These are phyloP conservation scores for Aspergillus cavernicola DNA, from an alignment of 495 filamentous ascomycete genomes.

Conservation along the genomic window DNA sequence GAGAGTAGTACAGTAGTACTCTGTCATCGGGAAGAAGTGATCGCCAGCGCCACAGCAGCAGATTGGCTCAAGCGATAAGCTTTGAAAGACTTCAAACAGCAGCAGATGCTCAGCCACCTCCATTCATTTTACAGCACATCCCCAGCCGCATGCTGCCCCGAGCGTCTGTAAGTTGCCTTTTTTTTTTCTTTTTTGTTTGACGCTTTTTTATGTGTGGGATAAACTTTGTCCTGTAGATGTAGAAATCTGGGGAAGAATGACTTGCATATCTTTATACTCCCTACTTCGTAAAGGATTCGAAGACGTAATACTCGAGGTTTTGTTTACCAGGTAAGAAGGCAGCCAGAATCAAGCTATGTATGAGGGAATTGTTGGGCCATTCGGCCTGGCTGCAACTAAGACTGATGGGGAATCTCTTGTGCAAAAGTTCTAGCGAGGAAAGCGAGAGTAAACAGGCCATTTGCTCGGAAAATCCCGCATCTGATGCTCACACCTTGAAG, in stretches of 20 bases:
- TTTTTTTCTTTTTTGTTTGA: conserved; percentile 2
- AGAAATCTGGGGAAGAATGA: background rate
- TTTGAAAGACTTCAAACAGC: conserved; percentile 3
- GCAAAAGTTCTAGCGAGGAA: background rate
- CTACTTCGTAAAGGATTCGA: too few relatives aligned
- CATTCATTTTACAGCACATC: conserved; percentile 4
- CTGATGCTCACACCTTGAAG: background rate
- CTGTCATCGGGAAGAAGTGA: too few relatives aligned
- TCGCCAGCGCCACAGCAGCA: conserved; percentile 10
- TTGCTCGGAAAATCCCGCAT: conserved; percentile 9
- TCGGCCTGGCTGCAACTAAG: conserved; percentile 14
- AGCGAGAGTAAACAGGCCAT: background rate
- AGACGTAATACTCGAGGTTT: too few relatives aligned
- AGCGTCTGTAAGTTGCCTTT: background rate
- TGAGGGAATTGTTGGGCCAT: conserved; percentile 23
- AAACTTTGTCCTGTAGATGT: background rate
- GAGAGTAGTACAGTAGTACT: too few relatives aligned
- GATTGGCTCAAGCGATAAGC: conserved; percentile 15
- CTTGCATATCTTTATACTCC: background rate
- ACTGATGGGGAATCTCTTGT: conserved; percentile 17
- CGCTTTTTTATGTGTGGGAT: background rate
- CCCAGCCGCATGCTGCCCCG: conserved; percentile 12
- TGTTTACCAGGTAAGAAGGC: too few relatives aligned
- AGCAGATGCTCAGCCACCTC: conserved; percentile 16
- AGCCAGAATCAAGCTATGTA: too few relatives aligned